A percentile compares a stretch with the other conserved stretches of the same genome.
These are phyloP conservation scores for Boletus speciosus DNA, from an alignment of 768 basidiomycete genomes.

Conservation along the genomic window DNA sequence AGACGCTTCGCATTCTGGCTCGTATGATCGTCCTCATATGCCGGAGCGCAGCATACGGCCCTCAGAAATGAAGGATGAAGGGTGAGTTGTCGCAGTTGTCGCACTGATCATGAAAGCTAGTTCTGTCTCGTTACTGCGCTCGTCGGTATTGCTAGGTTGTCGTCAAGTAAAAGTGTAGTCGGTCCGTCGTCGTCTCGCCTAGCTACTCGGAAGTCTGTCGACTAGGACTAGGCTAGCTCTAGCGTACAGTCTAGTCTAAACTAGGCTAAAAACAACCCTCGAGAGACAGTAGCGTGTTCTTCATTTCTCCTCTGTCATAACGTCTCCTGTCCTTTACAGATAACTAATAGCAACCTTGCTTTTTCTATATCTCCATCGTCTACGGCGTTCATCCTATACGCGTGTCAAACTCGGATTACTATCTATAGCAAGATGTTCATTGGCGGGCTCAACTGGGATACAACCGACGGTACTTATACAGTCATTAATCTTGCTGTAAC, in stretches of 20 bases:
- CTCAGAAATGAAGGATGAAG: slow-evolving; percentile 96
- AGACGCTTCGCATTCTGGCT: slow-evolving; percentile 34
- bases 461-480: slow-evolving; percentile 85
- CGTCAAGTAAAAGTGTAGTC: slow-evolving; percentile 38
- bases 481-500: slow-evolving; percentile 35
- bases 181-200: slow-evolving; percentile 40
- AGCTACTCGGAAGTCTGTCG: slow-evolving; percentile 52
- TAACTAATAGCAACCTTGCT: slow-evolving; percentile 74
- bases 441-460: slow-evolving; percentile 99
- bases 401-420: slow-evolving; percentile 22
- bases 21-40: slow-evolving; percentile 40
- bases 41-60: slow-evolving; percentile 70
- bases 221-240: slow-evolving; percentile 73
- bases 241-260: slow-evolving; percentile 76
- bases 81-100: slow-evolving; percentile 59
- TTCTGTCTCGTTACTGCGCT: slow-evolving; percentile 11
- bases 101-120: slow-evolving; percentile 12
- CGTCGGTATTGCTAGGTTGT: slow-evolving; percentile 26
- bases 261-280: slow-evolving; percentile 63
- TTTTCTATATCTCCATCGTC: slow-evolving; percentile 34
- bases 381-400: slow-evolving; percentile 25
- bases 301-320: slow-evolving; percentile 56
- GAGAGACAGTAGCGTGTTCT: slow-evolving; percentile 72
- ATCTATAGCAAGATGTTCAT: slow-evolving; percentile 98
- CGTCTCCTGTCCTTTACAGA: slow-evolving; percentile 61